Percentiles rank a stretch among this genome's conserved stretches.
Conservation (phyloP, 345 rosid species). For the Linum trigynum region DNA sequence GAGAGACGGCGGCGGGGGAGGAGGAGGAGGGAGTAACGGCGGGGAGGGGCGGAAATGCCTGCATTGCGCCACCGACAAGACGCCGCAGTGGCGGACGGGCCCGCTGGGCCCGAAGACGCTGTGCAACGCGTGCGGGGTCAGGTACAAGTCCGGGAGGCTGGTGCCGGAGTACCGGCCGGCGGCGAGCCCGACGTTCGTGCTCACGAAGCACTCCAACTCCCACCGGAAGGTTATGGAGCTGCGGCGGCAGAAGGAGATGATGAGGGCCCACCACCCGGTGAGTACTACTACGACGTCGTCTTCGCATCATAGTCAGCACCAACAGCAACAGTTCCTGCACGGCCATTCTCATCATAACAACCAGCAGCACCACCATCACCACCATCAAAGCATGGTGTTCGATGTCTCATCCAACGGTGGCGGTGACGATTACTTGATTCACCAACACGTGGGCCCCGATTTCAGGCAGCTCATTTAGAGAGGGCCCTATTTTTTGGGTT, state of each 20-base stretch:
- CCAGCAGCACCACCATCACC: conserved; percentile 28
- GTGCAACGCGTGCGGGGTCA: conserved; percentile 77
- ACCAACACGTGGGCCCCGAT: conserved; percentile 76
- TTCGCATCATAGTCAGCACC: conserved; percentile 25
- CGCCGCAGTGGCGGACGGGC: conserved; percentile 85
- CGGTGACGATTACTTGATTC: conserved; percentile 66
- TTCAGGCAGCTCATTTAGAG: conserved; percentile 63
- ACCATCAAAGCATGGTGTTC: conserved; percentile 36
- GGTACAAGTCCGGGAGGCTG: conserved; percentile 67
- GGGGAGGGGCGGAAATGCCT: conserved; percentile 41
- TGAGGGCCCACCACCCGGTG: conserved; percentile 13
- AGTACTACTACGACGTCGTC: too few relatives aligned
- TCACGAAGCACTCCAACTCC: conserved; percentile 75
- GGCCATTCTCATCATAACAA: conserved; percentile 17
- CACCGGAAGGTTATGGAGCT: conserved; percentile 83
- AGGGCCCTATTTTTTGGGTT: conserved; percentile 2
- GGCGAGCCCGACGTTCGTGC: conserved; percentile 66
- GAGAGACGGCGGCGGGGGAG: conserved; percentile 19
- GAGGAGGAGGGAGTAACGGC: conserved; percentile 25
- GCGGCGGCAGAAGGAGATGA: conserved; percentile 57
- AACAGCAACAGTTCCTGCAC: conserved; percentile 37
- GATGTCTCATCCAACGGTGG: conserved; percentile 46
- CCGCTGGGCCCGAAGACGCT: conserved; percentile 73
- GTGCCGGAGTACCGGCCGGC: conserved; percentile 84
- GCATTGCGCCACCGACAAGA: conserved; percentile 76